Base-by-base conservation (phyloP, 2,329 filamentous ascomycete species). In the Talaromyces verruculosus region DNA sequence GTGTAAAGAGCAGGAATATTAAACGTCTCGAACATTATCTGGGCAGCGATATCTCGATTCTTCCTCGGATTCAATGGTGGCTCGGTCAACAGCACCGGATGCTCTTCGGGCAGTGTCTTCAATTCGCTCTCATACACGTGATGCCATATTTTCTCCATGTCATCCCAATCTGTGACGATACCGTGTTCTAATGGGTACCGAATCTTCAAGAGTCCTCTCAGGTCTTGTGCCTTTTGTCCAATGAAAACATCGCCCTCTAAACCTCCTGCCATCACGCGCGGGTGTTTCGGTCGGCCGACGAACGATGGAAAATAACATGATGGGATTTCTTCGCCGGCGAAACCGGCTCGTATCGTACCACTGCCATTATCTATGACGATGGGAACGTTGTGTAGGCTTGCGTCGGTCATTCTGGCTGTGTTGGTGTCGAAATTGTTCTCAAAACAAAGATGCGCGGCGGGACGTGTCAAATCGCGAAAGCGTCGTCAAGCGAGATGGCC, bases 331-430 rank as follows among this genome's bases (percentile, higher is more conserved):
- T 97, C 93, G 71, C 95, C 95, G 41, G 95, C 95, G 77, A 98
- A 99, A 25, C 95, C 95, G 64, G 95, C 95, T 77, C 96, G 88
- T 77, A 99, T 98, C 4, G 95, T 99, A 70, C 95, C 95, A 71
- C 93, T 97, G 75, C 95, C 95, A 82, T 99, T 99, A 87, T 99
- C 95, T 75, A 99, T 91, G 77, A 99, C 95, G 79, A 99, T 97
- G 67, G 95, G 93, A 71, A 93, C 93, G 85, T 99, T 99, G 84
- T 97, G 95, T 65, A 98, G 88, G 68, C 85, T 81, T 66, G 78
- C 84, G 76, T 90, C 89, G 70, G 85, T 83, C 87, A 89, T 89
- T 72, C 69, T 73, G 74, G 69, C 69, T 66, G 68, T 68, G 65
- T 66, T 59, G 35, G 66, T 66, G 65, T 61, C 19, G 49, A 30